phyloP scores from a whole-genome alignment of 306 rosid species.

The Cicer cuneatum region DNA sequence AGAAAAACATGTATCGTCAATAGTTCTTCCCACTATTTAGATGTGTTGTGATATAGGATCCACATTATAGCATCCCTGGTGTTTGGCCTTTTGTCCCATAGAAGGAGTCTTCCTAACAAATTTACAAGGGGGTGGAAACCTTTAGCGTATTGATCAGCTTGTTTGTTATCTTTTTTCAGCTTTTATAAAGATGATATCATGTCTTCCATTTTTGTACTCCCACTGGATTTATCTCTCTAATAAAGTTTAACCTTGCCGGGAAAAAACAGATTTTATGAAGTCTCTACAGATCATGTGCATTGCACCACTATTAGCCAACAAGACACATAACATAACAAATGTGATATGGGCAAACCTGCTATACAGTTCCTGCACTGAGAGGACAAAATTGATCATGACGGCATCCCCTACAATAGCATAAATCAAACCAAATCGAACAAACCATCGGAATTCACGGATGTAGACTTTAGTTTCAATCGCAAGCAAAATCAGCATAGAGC shows the following conservation, averaged over 20 bases:
- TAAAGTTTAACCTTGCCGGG: not conserved
- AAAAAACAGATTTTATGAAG: not conserved
- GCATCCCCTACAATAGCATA: slow-evolving; percentile 79
- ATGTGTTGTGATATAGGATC: not conserved
- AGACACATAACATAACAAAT: slow-evolving; percentile 24
- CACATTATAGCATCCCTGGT: not conserved
- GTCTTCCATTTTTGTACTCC: not conserved
- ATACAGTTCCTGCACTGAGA: slow-evolving; percentile 68
- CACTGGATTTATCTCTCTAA: not conserved
- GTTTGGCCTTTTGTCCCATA: not conserved
- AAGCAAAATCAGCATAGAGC: slow-evolving; percentile 79
- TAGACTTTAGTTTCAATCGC: slow-evolving; percentile 78
- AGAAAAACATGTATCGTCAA: not conserved
- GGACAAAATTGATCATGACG: slow-evolving; percentile 76
- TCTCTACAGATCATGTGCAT: not conserved
- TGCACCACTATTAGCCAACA: slow-evolving; percentile 35
- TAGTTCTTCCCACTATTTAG: not conserved
- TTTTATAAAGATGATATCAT: slow-evolving; percentile 1
- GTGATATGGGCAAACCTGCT: slow-evolving; percentile 61
- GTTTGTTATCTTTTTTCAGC: slow-evolving; percentile 16
- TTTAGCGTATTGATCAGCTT: slow-evolving; percentile 12
- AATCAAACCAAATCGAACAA: slow-evolving; percentile 78
- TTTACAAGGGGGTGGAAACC: not conserved
- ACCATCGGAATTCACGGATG: slow-evolving; percentile 82
- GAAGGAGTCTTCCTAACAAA: slow-evolving; percentile 16